Evolutionary conservation across 257 asterid species (phyloP).

Genomic region (Solanum rostratum): DNA sequence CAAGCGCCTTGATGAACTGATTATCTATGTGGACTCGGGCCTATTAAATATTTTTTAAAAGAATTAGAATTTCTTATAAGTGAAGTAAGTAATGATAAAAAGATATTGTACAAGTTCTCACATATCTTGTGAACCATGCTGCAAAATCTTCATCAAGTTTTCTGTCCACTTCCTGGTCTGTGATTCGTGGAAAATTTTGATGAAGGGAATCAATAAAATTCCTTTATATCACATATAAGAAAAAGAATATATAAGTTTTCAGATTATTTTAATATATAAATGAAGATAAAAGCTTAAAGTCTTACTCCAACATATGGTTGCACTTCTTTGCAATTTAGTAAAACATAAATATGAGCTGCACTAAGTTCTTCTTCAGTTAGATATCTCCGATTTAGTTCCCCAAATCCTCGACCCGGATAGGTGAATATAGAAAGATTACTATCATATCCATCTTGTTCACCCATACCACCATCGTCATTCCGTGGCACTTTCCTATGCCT

Average conservation of each 20-base stretch:
- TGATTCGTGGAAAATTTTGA: background rate
- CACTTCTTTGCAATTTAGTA: background rate
- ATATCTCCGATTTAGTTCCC: background rate
- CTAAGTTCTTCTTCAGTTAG: background rate
- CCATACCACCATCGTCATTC: no score
- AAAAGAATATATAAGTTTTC: background rate
- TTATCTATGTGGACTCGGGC: no score
- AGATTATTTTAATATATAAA: background rate
- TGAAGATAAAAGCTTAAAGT: background rate
- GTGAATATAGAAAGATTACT: no score
- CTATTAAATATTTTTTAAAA: background rate
- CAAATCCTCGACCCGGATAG: no score
- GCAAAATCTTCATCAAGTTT: background rate
- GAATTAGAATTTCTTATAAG: background rate
- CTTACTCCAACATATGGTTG: background rate
- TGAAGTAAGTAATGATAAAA: background rate
- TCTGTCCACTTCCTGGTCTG: background rate
- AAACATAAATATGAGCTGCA: background rate
- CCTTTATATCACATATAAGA: background rate
- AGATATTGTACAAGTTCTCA: background rate
- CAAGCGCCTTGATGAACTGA: no score
- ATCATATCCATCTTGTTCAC: no score
- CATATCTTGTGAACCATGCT: background rate
- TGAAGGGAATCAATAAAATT: background rate
- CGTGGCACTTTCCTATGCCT: no score